Base-by-base conservation (phyloP, 176 grass and related monocot genomes). In the Musa schizocarpa region DNA sequence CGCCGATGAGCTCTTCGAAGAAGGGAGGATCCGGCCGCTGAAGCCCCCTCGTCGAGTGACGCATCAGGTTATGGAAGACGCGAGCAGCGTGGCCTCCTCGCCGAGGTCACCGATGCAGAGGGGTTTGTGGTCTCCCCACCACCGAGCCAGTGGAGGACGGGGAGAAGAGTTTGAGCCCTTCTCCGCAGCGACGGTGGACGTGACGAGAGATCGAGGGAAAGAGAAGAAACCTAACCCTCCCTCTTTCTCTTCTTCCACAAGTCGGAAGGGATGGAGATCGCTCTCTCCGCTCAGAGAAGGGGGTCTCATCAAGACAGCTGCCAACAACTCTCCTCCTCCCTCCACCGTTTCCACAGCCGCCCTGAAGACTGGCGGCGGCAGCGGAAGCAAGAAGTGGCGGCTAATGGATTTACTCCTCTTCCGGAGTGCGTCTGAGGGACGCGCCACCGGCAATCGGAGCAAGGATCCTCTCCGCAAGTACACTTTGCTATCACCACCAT, bases 401-500 rank as follows among this genome's bases (percentile, higher is more conserved):
- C 17, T 80, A 10, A 72, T 29, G 69, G 69, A 80, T 57, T 54
- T 80, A 48, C 78, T 80, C 69, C 68, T 80, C 11, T 73, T 80
- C 69, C 69, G 69, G 20, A 73, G 78, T 26, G 65, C 77, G 27
- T 79, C 77, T 1, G 77, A 79, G 27, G 77, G 77, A 9, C 77
- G 77, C n/a, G 69, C 56, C 69, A 64, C 50, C 10, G 78, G 69
- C 1, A 80, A 53, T 19, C 50, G n/a, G 78, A 80, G 78, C 69
- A 80, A 80, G 69, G 78, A 73, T 25, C 78, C 23, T 13, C 57
- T 80, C 20, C 57, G 49, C 21, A 80, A 80, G 57, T 80, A 80
- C 17, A 72, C 50, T 5, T 48, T 63, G 22, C 2, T 71, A 43
- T 59, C 53, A 43, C 34, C 53, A 3, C 22, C 49, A 2, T 13